Evolutionary conservation across 495 filamentous ascomycete species (phyloP), one percentile per base, ranked within the genome.

Genomic region (Stereocaulon alpinum): DNA sequence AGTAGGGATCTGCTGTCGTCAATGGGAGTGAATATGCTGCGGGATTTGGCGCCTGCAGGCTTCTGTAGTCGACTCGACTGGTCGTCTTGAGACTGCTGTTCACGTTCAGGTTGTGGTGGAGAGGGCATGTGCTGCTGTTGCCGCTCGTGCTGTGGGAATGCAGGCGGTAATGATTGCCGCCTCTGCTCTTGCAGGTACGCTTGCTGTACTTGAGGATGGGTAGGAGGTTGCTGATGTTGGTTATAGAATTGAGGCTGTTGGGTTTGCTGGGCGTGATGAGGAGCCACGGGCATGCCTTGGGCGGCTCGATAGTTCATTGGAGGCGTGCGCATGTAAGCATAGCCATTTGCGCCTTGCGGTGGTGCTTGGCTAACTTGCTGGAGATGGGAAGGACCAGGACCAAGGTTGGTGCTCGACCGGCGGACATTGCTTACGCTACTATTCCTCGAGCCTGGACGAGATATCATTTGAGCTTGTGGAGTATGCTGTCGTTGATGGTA

Each of bases 1-100:
- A 96, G 75, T 62, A 96, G 83, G 6, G 93, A 96, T 48, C 88
- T 82, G 59, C 85, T 88, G 67, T 95, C 92, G 64, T 96, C 93
- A 58, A 97, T 95, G 2, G 93, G 93, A 1, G 93, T 98, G 66
- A 96, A 97, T 55, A 97, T 97, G 70, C 91, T 96, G 58, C 90
- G 85, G 9, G 86, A 87, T 70, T 92, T 91, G 20, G 84, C 82
- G 15, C 85, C 81, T n/a, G 87, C 71, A 27, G 87, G 86, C 67
- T 89, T 91, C 22, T 76, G 77, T 73, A 75, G 76, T 64, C 70
- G 78, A 48, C 77, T 78, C 6, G 76, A 77, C 60, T 81, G 79
- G 59, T 69, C 73, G n/a, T 67, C 72, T 51, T 77, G 47, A 40
- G 42, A 52, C 50, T 49, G 64, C 42, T 55, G 72, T 54, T 71